Percentiles rank a stretch among this genome's conserved stretches.
phyloP scores from a whole-genome alignment of 768 basidiomycete species.

The Mycena maculata region DNA sequence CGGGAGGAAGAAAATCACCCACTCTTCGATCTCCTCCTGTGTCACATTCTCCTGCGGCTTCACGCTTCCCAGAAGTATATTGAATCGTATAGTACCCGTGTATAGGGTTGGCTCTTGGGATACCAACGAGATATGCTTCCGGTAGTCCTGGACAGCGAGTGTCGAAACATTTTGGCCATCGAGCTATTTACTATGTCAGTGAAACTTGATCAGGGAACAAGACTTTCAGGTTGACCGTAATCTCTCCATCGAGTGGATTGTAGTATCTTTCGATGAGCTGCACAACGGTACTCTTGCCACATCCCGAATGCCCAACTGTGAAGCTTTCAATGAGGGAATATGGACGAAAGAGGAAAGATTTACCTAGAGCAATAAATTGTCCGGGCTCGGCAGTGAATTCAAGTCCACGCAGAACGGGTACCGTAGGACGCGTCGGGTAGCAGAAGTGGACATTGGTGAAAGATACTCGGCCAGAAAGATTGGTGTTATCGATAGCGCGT shows the following conservation, averaged over 20 bases:
- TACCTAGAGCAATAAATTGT: constrained; percentile 77
- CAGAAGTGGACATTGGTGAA: constrained; percentile 88
- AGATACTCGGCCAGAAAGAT: constrained; percentile 70
- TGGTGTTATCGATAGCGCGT: constrained; percentile 30
- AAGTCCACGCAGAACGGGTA: constrained; percentile 85
- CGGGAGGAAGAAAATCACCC: neutral
- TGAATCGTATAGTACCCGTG: constrained; percentile 89
- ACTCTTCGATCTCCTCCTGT: constrained; percentile 82
- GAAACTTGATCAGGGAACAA: neutral
- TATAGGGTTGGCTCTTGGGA: constrained; percentile 93
- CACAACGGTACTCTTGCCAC: constrained; percentile 77
- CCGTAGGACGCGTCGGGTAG: constrained; percentile 86
- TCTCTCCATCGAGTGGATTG: neutral
- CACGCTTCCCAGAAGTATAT: constrained; percentile 85
- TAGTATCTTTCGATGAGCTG: neutral
- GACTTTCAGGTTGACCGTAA: neutral
- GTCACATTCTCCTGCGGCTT: constrained; percentile 83
- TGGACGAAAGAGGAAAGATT: no score
- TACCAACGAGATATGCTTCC: constrained; percentile 87
- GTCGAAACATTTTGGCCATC: constrained; percentile 80
- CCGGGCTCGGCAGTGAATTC: constrained; percentile 78
- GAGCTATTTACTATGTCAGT: constrained; percentile 41
- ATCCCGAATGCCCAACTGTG: constrained; percentile 75
- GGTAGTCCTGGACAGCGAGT: constrained; percentile 85
- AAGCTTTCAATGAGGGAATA: no score